These are phyloP conservation scores for Desmodesmus armatus DNA, from an alignment of 139 green algal genomes.

Conservation along the genomic window DNA sequence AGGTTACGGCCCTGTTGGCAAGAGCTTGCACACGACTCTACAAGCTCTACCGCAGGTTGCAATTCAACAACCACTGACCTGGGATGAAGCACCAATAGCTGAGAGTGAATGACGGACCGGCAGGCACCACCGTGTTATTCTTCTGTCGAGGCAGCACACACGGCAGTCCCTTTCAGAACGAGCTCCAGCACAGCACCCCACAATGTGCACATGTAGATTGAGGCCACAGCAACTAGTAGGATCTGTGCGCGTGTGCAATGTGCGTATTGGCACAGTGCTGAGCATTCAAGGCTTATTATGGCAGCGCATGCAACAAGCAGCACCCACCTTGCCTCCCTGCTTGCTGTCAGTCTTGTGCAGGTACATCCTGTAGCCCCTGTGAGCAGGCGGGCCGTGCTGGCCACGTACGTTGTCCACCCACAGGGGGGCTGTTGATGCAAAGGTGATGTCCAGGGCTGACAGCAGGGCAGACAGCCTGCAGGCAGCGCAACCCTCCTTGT, in stretches of 20 bases:
- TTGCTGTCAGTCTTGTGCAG: slow-evolving; percentile 67
- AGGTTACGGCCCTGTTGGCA: too few species aligned
- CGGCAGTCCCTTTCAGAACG: too few species aligned
- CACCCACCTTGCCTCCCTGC: slow-evolving; percentile 20
- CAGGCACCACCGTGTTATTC: not conserved
- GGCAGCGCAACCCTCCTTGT: too few species aligned
- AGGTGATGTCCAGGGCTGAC: slow-evolving; percentile 73
- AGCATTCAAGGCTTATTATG: not conserved
- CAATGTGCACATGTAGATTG: too few species aligned
- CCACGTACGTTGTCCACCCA: slow-evolving; percentile 1
- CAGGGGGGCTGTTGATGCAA: slow-evolving; percentile 61
- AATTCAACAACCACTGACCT: slow-evolving; percentile 22
- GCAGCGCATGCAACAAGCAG: not conserved
- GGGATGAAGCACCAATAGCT: slow-evolving; percentile 95
- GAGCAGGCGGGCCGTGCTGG: not conserved
- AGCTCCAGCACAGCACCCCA: too few species aligned
- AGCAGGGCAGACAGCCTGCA: slow-evolving; percentile 64
- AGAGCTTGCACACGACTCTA: too few species aligned
- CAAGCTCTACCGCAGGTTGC: not conserved
- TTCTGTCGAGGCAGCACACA: not conserved
- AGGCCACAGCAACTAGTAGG: too few species aligned
- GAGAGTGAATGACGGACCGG: slow-evolving; percentile 68
- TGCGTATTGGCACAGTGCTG: too few species aligned
- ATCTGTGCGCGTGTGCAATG: too few species aligned
- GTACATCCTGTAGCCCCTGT: slow-evolving; percentile 77